Evolutionary conservation across 2,329 filamentous ascomycete species (phyloP).

Genomic region (Pseudocercospora musae): DNA sequence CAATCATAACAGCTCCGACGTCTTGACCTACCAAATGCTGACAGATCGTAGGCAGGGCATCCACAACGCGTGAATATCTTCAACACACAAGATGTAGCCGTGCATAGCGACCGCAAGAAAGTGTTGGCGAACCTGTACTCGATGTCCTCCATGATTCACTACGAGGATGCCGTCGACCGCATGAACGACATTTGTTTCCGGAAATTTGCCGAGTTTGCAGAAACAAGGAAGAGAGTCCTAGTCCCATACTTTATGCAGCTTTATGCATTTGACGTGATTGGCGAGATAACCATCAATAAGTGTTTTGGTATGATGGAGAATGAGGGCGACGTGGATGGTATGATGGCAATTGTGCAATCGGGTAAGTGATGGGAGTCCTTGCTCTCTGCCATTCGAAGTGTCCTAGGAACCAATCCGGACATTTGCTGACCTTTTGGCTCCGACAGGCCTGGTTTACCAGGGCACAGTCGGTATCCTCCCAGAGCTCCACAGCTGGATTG

Average conservation of each 20-base stretch:
- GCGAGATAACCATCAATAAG: constrained; percentile 40
- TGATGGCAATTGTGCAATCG: constrained; percentile 30
- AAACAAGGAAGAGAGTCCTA: neutral
- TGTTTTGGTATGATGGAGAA: constrained; percentile 39
- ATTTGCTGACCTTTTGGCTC: neutral
- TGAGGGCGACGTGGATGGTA: constrained; percentile 31
- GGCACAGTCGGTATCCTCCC: constrained; percentile 41
- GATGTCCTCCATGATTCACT: constrained; percentile 38
- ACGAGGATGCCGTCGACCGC: constrained; percentile 38
- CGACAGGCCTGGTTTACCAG: constrained; percentile 30
- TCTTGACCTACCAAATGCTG: neutral
- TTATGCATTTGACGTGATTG: constrained; percentile 44
- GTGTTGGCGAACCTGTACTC: constrained; percentile 38
- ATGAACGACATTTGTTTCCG: neutral
- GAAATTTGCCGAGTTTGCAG: neutral
- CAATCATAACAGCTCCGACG: too few relatives aligned
- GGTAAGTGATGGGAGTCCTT: neutral
- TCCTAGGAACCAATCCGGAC: neutral
- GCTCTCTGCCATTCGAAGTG: too few relatives aligned
- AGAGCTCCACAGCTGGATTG: constrained; percentile 35
- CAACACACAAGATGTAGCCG: constrained; percentile 36
- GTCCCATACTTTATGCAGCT: constrained; percentile 41
- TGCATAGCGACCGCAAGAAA: constrained; percentile 37
- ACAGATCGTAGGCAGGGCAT: constrained; percentile 16
- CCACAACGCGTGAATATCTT: constrained; percentile 42